Percentiles rank a stretch among this genome's conserved stretches.
Evolutionary conservation across 129 eudicot species (phyloP).

Genomic region (Centaurea solstitialis): DNA sequence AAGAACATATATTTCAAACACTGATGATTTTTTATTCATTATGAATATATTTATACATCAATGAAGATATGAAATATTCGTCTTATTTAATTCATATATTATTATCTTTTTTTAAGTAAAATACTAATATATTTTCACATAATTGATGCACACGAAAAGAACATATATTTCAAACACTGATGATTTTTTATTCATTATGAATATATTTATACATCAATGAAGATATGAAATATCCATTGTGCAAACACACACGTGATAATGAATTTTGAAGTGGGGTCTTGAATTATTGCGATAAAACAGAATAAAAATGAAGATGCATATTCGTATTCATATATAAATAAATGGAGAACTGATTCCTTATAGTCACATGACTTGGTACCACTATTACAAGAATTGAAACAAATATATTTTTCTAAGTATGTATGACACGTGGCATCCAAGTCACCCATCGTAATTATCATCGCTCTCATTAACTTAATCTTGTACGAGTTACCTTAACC

Average conservation of each 20-base stretch:
- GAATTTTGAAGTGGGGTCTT: conserved; percentile 20
- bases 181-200: background rate
- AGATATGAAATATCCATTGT: conserved; percentile 5
- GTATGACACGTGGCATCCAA: background rate
- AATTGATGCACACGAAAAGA: background rate
- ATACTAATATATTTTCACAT: background rate
- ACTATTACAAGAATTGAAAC: background rate
- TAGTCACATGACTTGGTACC: conserved; percentile 14
- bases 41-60: too few species aligned
- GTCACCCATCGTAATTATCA: background rate
- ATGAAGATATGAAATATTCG: too few species aligned
- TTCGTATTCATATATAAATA: conserved; percentile 23
- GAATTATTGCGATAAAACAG: conserved; percentile 30
- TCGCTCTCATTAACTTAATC: too few species aligned
- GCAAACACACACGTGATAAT: conserved; percentile 17
- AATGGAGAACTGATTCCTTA: conserved; percentile 16
- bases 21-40: too few species aligned
- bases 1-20: too few species aligned
- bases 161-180: background rate
- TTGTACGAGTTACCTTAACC: too few species aligned
- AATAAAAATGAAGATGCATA: conserved; percentile 35
- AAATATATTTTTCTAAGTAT: background rate
- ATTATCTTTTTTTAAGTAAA: background rate
- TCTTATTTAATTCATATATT: too few species aligned
- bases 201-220: conserved; percentile 1